Evolutionary conservation across 2,329 filamentous ascomycete genomes (phyloP).

Genomic region (Colletotrichum magnum): DNA sequence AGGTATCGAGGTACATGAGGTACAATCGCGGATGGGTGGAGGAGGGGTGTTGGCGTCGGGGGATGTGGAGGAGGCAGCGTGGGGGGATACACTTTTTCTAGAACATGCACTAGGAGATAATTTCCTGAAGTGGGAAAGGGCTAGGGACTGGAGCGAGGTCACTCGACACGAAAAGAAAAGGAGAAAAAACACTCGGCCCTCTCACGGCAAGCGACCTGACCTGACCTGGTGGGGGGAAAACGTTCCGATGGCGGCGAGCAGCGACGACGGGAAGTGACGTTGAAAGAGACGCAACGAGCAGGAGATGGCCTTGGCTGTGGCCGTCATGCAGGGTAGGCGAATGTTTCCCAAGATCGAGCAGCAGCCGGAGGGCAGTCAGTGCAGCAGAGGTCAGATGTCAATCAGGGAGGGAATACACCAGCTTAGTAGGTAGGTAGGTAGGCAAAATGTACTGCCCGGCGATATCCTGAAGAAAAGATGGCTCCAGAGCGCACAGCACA

Average conservation of each 20-base stretch:
- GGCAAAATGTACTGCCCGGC: neutral
- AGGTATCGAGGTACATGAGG: too few relatives aligned
- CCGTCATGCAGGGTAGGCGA: neutral
- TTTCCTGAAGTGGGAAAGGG: conserved; percentile 38
- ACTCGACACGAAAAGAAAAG: conserved; percentile 34
- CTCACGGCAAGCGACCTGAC: neutral
- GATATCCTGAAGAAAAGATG: too few relatives aligned
- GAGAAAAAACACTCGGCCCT: conserved; percentile 16
- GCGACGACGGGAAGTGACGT: neutral
- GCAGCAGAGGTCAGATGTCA: neutral
- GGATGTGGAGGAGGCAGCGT: conserved; percentile 30
- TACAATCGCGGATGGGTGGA: conserved; percentile 3
- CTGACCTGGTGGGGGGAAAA: conserved; percentile 17
- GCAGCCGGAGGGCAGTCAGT: conserved; percentile 1
- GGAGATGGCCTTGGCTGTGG: too few relatives aligned
- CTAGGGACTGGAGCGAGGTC: conserved; percentile 24
- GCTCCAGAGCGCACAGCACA: neutral
- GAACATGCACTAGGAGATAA: conserved; percentile 40
- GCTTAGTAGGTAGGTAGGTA: neutral
- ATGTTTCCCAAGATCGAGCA: conserved; percentile 1
- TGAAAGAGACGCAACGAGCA: neutral
- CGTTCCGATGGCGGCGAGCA: conserved; percentile 20
- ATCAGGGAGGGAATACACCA: neutral
- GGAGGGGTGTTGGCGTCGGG: conserved; percentile 4
- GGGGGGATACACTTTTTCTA: conserved; percentile 38